These are phyloP conservation scores for Leishmania amazonensis DNA, from an alignment of 208 protist genomes.

Conservation along the genomic window DNA sequence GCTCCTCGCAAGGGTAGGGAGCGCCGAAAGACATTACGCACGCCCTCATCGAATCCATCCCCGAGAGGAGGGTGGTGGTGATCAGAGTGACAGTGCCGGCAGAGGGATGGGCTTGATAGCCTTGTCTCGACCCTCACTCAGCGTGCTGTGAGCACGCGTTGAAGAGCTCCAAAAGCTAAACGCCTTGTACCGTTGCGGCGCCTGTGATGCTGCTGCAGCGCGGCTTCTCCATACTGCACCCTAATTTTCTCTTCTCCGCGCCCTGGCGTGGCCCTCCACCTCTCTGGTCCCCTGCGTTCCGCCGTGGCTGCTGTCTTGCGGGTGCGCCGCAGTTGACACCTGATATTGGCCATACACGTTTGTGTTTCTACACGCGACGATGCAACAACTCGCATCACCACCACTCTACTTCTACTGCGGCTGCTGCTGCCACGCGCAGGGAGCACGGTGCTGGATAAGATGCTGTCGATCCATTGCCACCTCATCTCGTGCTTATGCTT, in stretches of 20 bases:
- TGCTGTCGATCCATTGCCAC: neutral
- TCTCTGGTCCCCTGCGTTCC: neutral
- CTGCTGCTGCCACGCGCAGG: neutral
- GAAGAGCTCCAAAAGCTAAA: neutral
- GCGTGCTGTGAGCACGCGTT: neutral
- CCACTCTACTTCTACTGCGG: neutral
- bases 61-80: neutral
- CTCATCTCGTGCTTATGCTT: conserved; percentile 11
- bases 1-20: neutral
- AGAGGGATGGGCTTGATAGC: neutral
- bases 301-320: neutral
- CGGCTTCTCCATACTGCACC: neutral
- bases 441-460: conserved; percentile 4
- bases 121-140: neutral
- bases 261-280: neutral
- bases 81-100: neutral
- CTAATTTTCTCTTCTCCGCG: neutral
- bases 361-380: neutral
- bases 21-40: neutral
- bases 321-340: neutral
- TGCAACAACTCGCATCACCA: neutral
- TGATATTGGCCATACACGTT: neutral
- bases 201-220: neutral
- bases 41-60: neutral
- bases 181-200: neutral